phyloP scores from a whole-genome alignment of 2,329 filamentous ascomycete species.

The Botrytis porri region DNA sequence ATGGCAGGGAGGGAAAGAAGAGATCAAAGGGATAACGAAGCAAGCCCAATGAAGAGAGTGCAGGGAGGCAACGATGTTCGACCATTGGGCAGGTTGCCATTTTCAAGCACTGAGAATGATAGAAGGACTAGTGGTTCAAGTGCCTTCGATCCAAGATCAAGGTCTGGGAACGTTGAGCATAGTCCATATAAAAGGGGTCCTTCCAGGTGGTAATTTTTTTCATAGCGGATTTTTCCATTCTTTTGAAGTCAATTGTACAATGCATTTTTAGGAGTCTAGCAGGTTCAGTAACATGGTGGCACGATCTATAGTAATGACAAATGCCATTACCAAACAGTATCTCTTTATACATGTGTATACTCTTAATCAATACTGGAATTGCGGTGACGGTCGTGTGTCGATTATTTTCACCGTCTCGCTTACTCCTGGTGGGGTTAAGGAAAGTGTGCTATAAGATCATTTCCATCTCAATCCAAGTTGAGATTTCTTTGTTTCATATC shows the following conservation, averaged over 20 bases:
- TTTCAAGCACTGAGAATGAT: slow-evolving; percentile 25
- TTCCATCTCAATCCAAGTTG: background rate
- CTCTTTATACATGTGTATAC: background rate
- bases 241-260: slow-evolving; percentile 5
- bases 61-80: slow-evolving; percentile 23
- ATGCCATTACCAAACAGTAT: background rate
- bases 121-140: slow-evolving; percentile 29
- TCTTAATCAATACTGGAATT: background rate
- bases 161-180: slow-evolving; percentile 24
- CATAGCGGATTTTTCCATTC: background rate
- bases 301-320: slow-evolving; percentile 5
- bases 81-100: slow-evolving; percentile 20
- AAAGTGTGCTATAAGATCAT: background rate
- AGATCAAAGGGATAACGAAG: slow-evolving; percentile 34
- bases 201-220: slow-evolving; percentile 30
- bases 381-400: background rate
- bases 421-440: slow-evolving; percentile 1
- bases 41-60: slow-evolving; percentile 33
- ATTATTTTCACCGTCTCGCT: slow-evolving; percentile 2
- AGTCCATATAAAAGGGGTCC: slow-evolving; percentile 33
- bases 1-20: slow-evolving; percentile 48
- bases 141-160: slow-evolving; percentile 22
- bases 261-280: background rate
- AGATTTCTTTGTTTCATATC: background rate
- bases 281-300: background rate